Percentiles rank a stretch among this genome's conserved stretches.
Evolutionary conservation across 2,329 filamentous ascomycete genomes (phyloP).

Genomic region (Phialophora tarda): DNA sequence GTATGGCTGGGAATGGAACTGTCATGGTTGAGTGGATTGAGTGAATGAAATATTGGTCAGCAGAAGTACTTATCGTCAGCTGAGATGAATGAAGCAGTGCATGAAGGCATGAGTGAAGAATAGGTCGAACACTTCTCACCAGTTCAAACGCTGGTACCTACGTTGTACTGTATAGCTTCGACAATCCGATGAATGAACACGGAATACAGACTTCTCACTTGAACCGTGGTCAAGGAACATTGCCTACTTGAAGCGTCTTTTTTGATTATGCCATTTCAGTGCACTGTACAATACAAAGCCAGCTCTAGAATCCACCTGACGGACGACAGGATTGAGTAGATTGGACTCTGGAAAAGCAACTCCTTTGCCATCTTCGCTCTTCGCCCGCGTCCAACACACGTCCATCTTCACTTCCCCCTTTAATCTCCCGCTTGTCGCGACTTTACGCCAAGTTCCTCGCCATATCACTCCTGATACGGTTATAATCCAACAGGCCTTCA

Average conservation of each 20-base stretch:
- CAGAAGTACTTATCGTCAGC: too few species aligned
- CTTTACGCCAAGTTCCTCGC: constrained; percentile 68
- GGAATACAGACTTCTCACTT: too few species aligned
- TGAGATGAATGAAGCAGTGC: too few species aligned
- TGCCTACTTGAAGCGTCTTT: neutral
- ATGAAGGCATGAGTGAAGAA: too few species aligned
- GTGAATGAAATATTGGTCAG: too few species aligned
- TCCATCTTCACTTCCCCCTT: neutral
- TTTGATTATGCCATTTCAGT: neutral
- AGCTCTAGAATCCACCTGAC: constrained; percentile 1
- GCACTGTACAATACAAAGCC: constrained; percentile 8
- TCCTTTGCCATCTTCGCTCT: constrained; percentile 2
- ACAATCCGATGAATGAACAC: too few species aligned
- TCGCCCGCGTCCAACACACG: neutral
- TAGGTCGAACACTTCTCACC: too few species aligned
- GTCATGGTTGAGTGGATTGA: too few species aligned
- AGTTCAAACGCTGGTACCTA: too few species aligned
- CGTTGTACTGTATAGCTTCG: too few species aligned
- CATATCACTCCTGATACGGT: constrained; percentile 74
- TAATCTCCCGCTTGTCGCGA: neutral
- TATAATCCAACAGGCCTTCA: constrained; percentile 71
- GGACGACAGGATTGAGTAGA: neutral
- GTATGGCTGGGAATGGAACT: too few species aligned
- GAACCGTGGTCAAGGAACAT: neutral
- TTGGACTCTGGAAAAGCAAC: neutral